phyloP scores from a whole-genome alignment of 495 filamentous ascomycete genomes.

The Penicillium riverlandense region DNA sequence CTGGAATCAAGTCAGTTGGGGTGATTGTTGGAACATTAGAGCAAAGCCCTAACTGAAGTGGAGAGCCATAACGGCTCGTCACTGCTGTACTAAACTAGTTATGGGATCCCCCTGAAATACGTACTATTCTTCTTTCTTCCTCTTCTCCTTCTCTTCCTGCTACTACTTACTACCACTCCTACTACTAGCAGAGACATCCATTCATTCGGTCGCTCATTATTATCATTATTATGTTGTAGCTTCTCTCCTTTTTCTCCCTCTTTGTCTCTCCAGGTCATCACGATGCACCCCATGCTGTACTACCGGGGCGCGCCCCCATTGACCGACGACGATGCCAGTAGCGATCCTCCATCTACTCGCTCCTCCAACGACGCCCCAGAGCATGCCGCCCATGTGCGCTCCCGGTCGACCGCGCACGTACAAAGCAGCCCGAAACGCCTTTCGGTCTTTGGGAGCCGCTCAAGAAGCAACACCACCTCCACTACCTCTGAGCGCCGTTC shows the following conservation, averaged over 20 bases:
- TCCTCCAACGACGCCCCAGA: conserved; percentile 34
- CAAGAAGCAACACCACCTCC: conserved; percentile 39
- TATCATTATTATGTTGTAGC: not conserved
- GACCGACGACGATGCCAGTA: conserved; percentile 11
- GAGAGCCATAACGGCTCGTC: too few species aligned
- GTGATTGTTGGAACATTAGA: too few species aligned
- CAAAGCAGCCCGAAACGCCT: conserved; percentile 37
- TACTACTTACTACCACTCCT: too few species aligned
- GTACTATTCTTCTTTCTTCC: too few species aligned
- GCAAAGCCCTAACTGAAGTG: too few species aligned
- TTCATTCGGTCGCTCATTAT: conserved; percentile 1
- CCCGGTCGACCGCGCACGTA: conserved; percentile 32
- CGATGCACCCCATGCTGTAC: not conserved
- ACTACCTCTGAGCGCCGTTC: conserved; percentile 32
- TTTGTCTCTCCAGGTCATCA: not conserved
- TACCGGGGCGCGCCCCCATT: not conserved
- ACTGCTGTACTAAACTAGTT: too few species aligned
- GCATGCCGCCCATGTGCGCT: conserved; percentile 31
- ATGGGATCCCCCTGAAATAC: too few species aligned
- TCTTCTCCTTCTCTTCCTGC: too few species aligned
- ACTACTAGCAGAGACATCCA: not conserved
- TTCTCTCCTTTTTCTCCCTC: not conserved
- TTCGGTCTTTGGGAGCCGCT: conserved; percentile 37
- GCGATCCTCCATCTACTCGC: conserved; percentile 28
- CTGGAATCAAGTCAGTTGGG: not conserved